Conservation (phyloP, 2,329 filamentous ascomycete genomes). For the Tolypocladium pustulatum region DNA sequence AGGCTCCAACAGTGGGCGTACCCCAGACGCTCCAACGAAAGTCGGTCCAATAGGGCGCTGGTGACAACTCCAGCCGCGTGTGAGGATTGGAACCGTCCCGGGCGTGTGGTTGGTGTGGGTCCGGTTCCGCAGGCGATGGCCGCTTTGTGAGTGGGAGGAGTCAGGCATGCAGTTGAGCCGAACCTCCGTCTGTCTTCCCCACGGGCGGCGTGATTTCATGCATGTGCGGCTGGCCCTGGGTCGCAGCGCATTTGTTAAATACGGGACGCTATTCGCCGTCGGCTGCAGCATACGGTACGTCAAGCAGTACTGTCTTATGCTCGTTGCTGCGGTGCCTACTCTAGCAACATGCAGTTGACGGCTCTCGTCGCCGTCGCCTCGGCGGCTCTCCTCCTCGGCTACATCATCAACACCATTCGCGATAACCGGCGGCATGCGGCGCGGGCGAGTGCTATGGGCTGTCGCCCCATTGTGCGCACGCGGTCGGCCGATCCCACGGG, state of each 20-base stretch:
- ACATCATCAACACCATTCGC: constrained; percentile 4
- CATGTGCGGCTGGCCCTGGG: background rate
- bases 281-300: background rate
- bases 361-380: background rate
- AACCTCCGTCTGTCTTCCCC: background rate
- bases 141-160: background rate
- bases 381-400: constrained; percentile 3
- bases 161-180: background rate
- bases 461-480: constrained; percentile 5
- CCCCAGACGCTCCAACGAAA: background rate
- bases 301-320: background rate
- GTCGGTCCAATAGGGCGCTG: background rate
- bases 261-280: background rate
- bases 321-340: background rate
- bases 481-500: constrained; percentile 7
- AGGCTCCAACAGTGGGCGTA: background rate
- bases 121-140: background rate
- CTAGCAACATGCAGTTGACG: background rate
- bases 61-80: background rate
- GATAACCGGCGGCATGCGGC: constrained; percentile 3
- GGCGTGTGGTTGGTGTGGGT: background rate
- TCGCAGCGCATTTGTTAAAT: background rate
- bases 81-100: background rate
- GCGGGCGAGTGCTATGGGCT: constrained; percentile 8
- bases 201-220: background rate